A percentile compares a stretch with the other conserved stretches of the same genome.
Conservation (phyloP, 148 eudicot genomes). For the Polygonum maritimum region DNA sequence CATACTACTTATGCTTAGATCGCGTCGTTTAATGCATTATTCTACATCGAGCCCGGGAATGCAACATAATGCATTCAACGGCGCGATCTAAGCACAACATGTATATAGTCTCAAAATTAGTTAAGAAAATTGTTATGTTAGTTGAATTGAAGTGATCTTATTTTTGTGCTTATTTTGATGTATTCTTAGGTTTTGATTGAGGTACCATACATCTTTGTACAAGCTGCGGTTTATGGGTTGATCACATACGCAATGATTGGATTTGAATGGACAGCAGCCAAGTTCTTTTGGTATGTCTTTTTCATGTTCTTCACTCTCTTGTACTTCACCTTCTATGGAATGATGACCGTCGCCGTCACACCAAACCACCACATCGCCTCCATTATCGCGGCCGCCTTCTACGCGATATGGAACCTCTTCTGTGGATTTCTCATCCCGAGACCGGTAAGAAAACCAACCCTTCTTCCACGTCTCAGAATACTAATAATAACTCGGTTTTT, state of each 20-base stretch:
- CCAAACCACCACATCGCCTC: conserved; percentile 26
- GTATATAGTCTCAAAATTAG: background rate
- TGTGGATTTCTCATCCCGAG: conserved; percentile 33
- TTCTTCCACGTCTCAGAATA: too few species aligned
- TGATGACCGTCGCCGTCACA: conserved; percentile 39
- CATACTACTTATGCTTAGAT: too few species aligned
- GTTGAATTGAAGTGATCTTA: background rate
- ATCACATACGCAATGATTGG: conserved; percentile 40
- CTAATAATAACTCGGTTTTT: too few species aligned
- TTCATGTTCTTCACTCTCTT: conserved; percentile 32
- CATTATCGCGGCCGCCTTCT: conserved; percentile 24
- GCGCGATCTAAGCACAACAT: too few species aligned
- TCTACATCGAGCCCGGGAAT: too few species aligned
- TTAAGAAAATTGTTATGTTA: background rate
- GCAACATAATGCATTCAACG: too few species aligned
- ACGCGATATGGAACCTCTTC: conserved; percentile 32
- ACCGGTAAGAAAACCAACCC: conserved; percentile 20
- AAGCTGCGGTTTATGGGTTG: conserved; percentile 21
- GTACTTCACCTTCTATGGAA: conserved; percentile 38
- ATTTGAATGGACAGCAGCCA: conserved; percentile 31
- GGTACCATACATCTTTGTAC: conserved; percentile 25
- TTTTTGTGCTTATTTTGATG: background rate
- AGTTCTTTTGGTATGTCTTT: conserved; percentile 29
- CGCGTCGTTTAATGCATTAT: too few species aligned
- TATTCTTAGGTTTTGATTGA: conserved; percentile 26